Evolutionary conservation across 371 early-diverging fungal species (phyloP).

Genomic region (Mortierella sp.): DNA sequence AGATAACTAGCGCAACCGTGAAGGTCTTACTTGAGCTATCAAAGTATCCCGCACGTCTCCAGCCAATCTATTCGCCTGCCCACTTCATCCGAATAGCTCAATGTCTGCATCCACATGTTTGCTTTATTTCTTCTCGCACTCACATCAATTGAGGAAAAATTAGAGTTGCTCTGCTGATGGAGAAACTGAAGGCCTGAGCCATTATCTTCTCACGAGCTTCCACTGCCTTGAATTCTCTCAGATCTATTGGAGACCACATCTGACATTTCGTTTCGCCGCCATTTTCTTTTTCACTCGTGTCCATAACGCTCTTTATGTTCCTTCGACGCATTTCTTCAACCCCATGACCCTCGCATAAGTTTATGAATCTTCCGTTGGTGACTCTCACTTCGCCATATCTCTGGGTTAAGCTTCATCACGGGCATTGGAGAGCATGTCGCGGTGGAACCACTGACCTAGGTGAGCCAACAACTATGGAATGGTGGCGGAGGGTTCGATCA

Average conservation of each 20-base stretch:
- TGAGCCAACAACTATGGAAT: not conserved
- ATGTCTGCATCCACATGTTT: constrained; percentile 21
- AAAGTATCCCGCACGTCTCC: not conserved
- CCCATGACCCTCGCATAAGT: constrained; percentile 29
- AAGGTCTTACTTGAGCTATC: not conserved
- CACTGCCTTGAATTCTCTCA: constrained; percentile 24
- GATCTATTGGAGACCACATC: constrained; percentile 27
- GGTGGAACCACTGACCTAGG: constrained; percentile 13
- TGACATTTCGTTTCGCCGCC: constrained; percentile 19
- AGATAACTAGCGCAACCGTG: too few relatives aligned
- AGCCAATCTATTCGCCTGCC: constrained; percentile 26
- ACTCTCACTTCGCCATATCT: constrained; percentile 32
- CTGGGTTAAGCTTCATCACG: constrained; percentile 42
- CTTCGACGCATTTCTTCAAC: constrained; percentile 30
- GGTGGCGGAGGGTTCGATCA: constrained; percentile 9
- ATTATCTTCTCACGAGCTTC: constrained; percentile 36
- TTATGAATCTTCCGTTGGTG: constrained; percentile 40
- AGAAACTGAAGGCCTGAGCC: not conserved
- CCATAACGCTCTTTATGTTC: constrained; percentile 27
- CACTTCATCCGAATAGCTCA: constrained; percentile 29
- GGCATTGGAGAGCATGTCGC: constrained; percentile 45
- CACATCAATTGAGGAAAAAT: constrained; percentile 14
- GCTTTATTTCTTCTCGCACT: constrained; percentile 18
- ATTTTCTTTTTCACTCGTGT: constrained; percentile 28
- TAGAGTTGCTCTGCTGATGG: not conserved